Conservation (phyloP, 2,329 filamentous ascomycete genomes). For the Colletotrichum melonis region DNA sequence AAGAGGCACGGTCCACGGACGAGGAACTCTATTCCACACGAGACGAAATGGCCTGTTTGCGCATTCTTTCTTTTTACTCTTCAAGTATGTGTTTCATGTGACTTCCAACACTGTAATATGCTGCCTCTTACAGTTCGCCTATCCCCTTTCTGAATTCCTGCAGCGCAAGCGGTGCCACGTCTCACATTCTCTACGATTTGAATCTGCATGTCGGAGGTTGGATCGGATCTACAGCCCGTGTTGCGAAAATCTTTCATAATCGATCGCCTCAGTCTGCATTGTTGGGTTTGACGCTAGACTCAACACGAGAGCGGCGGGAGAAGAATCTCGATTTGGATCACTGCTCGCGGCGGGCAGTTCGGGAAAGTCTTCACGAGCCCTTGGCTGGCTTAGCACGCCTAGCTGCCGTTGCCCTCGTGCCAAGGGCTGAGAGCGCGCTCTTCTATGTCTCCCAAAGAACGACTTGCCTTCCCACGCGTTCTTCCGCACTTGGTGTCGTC, state of each 20-base stretch:
- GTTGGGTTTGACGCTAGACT: slow-evolving; percentile 21
- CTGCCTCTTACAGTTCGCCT: background rate
- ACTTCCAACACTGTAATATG: background rate
- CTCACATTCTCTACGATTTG: slow-evolving; percentile 26
- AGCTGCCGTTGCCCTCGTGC: slow-evolving; percentile 31
- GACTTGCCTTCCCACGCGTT: background rate
- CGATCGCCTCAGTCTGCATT: slow-evolving; percentile 16
- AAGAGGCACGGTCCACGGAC: background rate
- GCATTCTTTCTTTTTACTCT: background rate
- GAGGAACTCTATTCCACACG: background rate
- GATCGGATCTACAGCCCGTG: slow-evolving; percentile 24
- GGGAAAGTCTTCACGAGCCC: background rate
- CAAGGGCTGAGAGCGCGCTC: background rate
- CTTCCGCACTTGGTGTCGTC: background rate
- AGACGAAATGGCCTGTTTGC: background rate
- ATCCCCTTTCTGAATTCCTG: background rate
- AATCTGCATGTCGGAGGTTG: background rate
- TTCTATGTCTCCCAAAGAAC: background rate
- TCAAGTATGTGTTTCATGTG: background rate
- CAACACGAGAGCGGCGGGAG: slow-evolving; percentile 19
- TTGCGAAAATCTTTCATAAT: slow-evolving; percentile 3
- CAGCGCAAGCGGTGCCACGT: slow-evolving; percentile 18
- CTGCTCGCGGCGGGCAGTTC: background rate
- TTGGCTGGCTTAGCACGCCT: background rate
- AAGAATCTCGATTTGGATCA: slow-evolving; percentile 13